phyloP scores from a whole-genome alignment of 768 basidiomycete species.

The Podaxis carcinomalis region DNA sequence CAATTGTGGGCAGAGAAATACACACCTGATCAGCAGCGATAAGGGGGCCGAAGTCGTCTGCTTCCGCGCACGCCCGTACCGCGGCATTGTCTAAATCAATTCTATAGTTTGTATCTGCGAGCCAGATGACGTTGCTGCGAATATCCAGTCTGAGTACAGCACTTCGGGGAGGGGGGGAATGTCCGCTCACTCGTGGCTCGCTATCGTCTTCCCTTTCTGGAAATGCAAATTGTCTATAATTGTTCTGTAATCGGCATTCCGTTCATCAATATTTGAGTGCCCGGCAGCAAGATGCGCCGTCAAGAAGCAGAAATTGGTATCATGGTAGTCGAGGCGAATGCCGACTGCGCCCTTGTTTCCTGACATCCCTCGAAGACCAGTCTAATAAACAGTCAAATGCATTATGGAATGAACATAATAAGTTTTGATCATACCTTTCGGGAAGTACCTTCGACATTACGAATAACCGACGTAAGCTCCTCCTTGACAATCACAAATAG shows the following conservation, averaged over 20 bases:
- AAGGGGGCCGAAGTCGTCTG: slow-evolving; percentile 67
- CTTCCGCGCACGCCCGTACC: slow-evolving; percentile 62
- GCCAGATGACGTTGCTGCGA: slow-evolving; percentile 86
- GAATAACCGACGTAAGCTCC: slow-evolving; percentile 71
- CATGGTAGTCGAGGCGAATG: slow-evolving; percentile 87
- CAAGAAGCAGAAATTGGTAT: slow-evolving; percentile 91
- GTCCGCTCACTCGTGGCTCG: slow-evolving; percentile 77
- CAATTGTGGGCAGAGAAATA: slow-evolving; percentile 15
- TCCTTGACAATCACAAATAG: slow-evolving; percentile 81
- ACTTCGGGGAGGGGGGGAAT: neutral
- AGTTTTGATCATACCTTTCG: slow-evolving; percentile 62
- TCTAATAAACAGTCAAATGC: slow-evolving; percentile 36
- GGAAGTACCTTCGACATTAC: slow-evolving; percentile 88
- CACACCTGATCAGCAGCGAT: slow-evolving; percentile 82
- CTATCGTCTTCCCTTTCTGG: slow-evolving; percentile 82
- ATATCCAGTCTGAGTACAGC: neutral
- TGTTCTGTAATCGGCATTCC: slow-evolving; percentile 89
- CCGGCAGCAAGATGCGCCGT: slow-evolving; percentile 98
- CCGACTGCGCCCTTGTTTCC: slow-evolving; percentile 97
- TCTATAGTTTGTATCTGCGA: slow-evolving; percentile 95
- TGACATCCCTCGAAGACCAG: slow-evolving; percentile 89
- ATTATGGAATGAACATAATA: neutral
- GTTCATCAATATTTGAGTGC: slow-evolving; percentile 82
- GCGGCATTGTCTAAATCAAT: slow-evolving; percentile 82
- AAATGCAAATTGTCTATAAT: slow-evolving; percentile 84